Base-by-base conservation (phyloP, 225 moss, liverwort and hornwort species). In the Bryoerythrophyllum caledonicum region DNA sequence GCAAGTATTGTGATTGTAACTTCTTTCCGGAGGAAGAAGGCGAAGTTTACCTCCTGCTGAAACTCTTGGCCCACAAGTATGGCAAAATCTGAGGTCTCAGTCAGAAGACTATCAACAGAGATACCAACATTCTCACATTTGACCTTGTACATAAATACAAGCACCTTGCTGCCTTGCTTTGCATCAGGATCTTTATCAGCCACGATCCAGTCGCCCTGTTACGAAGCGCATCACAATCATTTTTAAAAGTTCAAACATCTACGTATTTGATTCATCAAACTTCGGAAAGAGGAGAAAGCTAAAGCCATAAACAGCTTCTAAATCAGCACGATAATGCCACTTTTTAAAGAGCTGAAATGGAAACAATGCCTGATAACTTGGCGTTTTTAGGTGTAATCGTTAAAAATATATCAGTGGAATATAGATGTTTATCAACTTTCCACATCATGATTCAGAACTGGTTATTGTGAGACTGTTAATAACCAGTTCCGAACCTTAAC, bases 131-230 rank as follows among this genome's bases (percentile, higher is more conserved):
- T 99, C 83, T 93, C 88, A 86, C 99, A 99, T 46, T 76, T 87
- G 34, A 99, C 99, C 82, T 88, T 95, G 84, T 99, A 99, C 91
- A 95, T 88, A 71, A 76, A 99, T 26, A 99, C 83, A 25, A 80
- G 67, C 55, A 93, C 81, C 75, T 89, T 89, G 82, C 76, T 78
- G 35, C 71, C 71, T 60, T 65, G 64, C 48, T 81, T 81, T 68
- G 87, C 84, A 77, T 89, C 90, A 68, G 72, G 65, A 53, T 87
- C 90, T 76, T 77, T 74, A 76, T 82, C 89, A 67, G 89, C 99
- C 74, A 91, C 81, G 41, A 99, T 95, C 99, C 99, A 99, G 58
- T 95, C 93, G 70, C 95, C 95, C 95, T 97, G 82, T 74, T 62
- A 73, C 52, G 10, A 69, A 75, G 61, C 30, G 49, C 25, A 67